Evolutionary conservation across 2,329 filamentous ascomycete species (phyloP).

Genomic region (Rhynchosporium graminicola): DNA sequence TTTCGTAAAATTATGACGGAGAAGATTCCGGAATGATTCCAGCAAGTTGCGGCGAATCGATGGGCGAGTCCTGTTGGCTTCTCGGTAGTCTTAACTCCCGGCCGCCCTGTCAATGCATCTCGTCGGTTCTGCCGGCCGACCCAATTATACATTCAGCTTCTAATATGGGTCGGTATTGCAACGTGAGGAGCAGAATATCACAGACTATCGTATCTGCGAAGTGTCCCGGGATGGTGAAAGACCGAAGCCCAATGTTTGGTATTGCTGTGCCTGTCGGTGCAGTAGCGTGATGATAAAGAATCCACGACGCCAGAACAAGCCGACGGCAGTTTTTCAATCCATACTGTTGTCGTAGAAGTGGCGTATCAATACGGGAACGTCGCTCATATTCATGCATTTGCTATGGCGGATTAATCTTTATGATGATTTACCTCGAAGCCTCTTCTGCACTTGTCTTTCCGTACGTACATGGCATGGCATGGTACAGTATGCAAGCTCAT

Average conservation of each 20-base stretch:
- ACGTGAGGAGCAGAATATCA: conserved; percentile 1
- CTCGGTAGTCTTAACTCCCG: background rate
- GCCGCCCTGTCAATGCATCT: conserved; percentile 9
- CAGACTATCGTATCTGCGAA: conserved; percentile 9
- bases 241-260: background rate
- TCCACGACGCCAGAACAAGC: background rate
- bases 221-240: conserved; percentile 5
- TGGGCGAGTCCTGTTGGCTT: background rate
- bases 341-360: background rate
- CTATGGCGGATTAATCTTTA: conserved; percentile 10
- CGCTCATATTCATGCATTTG: conserved; percentile 9
- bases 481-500: conserved; percentile 4
- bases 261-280: conserved; percentile 9
- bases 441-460: background rate
- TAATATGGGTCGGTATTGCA: conserved; percentile 14
- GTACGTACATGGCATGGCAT: background rate
- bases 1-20: background rate
- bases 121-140: background rate
- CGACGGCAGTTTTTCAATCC: background rate
- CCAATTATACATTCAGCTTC: conserved; percentile 9
- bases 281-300: background rate
- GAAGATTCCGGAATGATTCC: background rate
- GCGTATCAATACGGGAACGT: conserved; percentile 12
- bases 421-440: background rate
- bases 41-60: background rate